Conservation (phyloP, 345 rosid genomes). For the Gossypium raimondii region DNA sequence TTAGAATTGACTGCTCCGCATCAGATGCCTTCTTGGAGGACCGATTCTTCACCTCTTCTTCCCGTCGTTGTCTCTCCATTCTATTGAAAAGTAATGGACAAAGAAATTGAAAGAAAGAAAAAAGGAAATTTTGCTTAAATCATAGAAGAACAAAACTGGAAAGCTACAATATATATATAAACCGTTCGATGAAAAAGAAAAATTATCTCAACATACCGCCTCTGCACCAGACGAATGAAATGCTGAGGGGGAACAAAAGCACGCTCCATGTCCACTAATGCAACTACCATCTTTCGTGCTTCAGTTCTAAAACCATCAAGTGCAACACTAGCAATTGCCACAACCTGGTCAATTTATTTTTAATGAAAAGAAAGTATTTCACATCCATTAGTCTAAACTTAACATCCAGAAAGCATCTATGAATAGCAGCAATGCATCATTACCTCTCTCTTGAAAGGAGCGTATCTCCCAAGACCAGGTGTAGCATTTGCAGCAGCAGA, state of each 20-base stretch:
- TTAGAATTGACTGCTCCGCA: conserved; percentile 77
- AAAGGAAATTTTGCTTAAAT: neutral
- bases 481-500: conserved; percentile 89
- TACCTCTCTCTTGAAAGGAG: conserved; percentile 97
- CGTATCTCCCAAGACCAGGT: conserved; percentile 98
- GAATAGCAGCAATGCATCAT: conserved; percentile 8
- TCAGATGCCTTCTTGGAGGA: conserved; percentile 40
- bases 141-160: neutral
- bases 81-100: conserved; percentile 34
- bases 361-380: neutral
- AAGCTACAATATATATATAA: neutral
- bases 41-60: conserved; percentile 81
- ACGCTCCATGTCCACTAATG: conserved; percentile 99
- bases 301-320: conserved; percentile 91
- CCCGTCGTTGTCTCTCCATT: conserved; percentile 96
- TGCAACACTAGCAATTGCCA: conserved; percentile 84
- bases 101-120: neutral
- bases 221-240: conserved; percentile 93
- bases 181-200: neutral
- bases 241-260: conserved; percentile 99
- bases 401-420: neutral
- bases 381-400: neutral
- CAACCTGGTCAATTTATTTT: conserved; percentile 49
- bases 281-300: conserved; percentile 94
- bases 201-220: conserved; percentile 50